A percentile compares a stretch with the other conserved stretches of the same genome.
These are phyloP conservation scores for Ambrosia hybrid DNA, from an alignment of 140 eudicot genomes.

Conservation along the genomic window DNA sequence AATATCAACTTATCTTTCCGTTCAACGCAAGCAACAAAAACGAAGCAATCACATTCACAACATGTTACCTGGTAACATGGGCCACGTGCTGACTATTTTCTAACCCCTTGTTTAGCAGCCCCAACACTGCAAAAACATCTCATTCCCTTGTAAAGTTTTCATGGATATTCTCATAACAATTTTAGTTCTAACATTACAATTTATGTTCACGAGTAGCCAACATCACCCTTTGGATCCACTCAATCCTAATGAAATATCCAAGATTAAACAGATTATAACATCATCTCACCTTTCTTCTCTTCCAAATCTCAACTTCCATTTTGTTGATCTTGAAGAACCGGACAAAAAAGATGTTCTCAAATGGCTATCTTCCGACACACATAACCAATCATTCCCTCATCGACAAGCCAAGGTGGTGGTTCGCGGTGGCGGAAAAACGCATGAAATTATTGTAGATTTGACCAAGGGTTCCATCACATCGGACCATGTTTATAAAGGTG, in stretches of 20 bases:
- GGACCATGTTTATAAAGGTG: conserved; percentile 55
- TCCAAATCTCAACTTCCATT: conserved; percentile 60
- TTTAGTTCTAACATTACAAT: conserved; percentile 28
- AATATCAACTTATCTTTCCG: conserved; percentile 44
- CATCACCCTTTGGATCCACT: conserved; percentile 80
- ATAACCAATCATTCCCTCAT: conserved; percentile 42
- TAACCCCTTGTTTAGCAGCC: neutral
- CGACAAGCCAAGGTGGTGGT: conserved; percentile 65
- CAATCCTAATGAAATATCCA: conserved; percentile 53
- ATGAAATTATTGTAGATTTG: conserved; percentile 60
- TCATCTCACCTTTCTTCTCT: conserved; percentile 51
- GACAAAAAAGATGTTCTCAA: conserved; percentile 51
- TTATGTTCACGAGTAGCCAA: conserved; percentile 24
- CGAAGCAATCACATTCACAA: conserved; percentile 1
- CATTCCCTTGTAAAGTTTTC: conserved; percentile 9
- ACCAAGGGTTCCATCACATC: conserved; percentile 41
- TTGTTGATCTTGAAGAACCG: conserved; percentile 78
- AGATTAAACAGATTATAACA: conserved; percentile 44
- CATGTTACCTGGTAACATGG: conserved; percentile 2
- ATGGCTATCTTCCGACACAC: conserved; percentile 50
- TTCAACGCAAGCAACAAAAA: conserved; percentile 34
- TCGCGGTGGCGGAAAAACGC: conserved; percentile 55
- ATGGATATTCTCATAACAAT: conserved; percentile 30
- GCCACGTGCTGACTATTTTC: neutral
- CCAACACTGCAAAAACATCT: conserved; percentile 8